Evolutionary conservation across 345 rosid species (phyloP), one percentile per base, ranked within the genome.

Genomic region (Salix udensis): DNA sequence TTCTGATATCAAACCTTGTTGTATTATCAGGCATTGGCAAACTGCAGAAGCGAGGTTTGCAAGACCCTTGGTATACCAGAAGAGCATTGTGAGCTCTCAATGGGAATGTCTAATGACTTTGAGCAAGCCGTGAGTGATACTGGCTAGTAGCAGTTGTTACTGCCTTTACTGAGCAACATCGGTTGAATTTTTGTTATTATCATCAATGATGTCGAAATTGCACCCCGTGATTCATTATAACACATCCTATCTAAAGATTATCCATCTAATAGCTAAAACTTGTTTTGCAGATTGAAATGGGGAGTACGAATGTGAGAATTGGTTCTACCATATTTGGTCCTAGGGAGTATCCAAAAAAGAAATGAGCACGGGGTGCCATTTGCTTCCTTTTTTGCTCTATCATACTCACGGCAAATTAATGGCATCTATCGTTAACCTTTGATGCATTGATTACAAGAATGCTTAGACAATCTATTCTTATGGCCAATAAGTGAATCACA

Each of bases 31-130:
- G 84, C 94, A 78, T 85, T 96, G 82, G 88, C 92, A 34, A 90
- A 83, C 69, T 92, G 99, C 89, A 88, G 98, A 89, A 90, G 85
- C 66, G 97, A 96, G 86, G 89, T 96, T 34, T 93, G 98, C 85
- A 81, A 86, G 83, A 92, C 83, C 40, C 94, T 96, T 68, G 92
- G 82, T 69, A 86, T 96, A 62, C 88, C 89, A 13, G 98, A 91
- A 85, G 94, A 92, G 65, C 92, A 93, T 74, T 96, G 97, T 75
- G 96, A 92, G 65, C 90, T 96, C 71, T 96, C 99, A 11, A 96
- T 96, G 98, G 99, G 99, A 72, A 96, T 96, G 99, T 96, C 97
- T 0, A 79, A 88, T 74, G 98, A 96, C 85, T 96, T 96, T 70
- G 98, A 96, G 79, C 91, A 73, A 80, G 99, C 99, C 2, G 99